These are phyloP conservation scores for Melampsora larici-populina DNA, from an alignment of 1,284 basidiomycete species.

Conservation along the genomic window DNA sequence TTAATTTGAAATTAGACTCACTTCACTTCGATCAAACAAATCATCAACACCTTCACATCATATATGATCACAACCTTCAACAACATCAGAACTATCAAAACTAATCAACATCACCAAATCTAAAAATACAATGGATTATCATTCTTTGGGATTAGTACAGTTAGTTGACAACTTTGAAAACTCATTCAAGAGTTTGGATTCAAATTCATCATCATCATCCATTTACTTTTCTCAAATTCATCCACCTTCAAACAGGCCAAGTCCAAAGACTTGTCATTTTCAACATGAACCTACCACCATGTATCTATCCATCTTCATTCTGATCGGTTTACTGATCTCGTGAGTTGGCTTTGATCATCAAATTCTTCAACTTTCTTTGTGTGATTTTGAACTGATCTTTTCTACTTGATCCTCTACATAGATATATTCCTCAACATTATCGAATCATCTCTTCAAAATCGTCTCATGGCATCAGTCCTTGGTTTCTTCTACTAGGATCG, in stretches of 20 bases:
- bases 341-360: conserved; percentile 59
- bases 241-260: neutral
- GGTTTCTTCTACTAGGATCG: conserved; percentile 88
- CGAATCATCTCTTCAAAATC: conserved; percentile 71
- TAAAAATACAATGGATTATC: too few species aligned
- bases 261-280: conserved; percentile 45
- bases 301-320: conserved; percentile 70
- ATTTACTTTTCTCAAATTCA: neutral
- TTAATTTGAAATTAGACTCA: too few species aligned
- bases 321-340: conserved; percentile 75
- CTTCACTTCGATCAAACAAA: too few species aligned
- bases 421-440: conserved; percentile 59
- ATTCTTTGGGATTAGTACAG: too few species aligned
- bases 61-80: too few species aligned
- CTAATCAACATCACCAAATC: too few species aligned
- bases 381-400: conserved; percentile 10
- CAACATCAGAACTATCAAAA: too few species aligned
- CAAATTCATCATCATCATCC: neutral
- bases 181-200: too few species aligned
- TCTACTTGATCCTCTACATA: neutral
- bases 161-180: too few species aligned
- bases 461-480: conserved; percentile 83
- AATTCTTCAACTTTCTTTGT: neutral
- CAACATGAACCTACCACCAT: conserved; percentile 70
- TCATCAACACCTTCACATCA: too few species aligned